phyloP scores from a whole-genome alignment of 2,329 filamentous ascomycete species.

The Aspergillus piperis region DNA sequence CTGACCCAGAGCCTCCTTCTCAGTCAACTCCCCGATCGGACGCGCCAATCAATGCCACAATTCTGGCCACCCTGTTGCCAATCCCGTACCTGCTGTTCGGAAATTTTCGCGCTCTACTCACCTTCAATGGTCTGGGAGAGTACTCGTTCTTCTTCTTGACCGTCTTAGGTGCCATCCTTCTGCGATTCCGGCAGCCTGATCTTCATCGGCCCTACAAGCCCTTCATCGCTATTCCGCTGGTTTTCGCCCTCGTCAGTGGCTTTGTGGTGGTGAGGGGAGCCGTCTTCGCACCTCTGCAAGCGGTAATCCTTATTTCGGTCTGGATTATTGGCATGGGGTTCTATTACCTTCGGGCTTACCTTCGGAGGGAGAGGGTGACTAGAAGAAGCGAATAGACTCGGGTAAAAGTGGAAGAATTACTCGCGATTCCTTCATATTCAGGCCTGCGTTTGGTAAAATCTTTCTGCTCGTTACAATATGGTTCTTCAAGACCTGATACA shows the following conservation, averaged over 20 bases:
- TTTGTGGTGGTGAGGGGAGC: conserved; percentile 18
- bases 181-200: conserved; percentile 19
- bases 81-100: conserved; percentile 19
- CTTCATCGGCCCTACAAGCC: conserved; percentile 20
- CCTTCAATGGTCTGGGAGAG: conserved; percentile 22
- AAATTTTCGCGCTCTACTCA: conserved; percentile 20
- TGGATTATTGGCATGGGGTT: conserved; percentile 15
- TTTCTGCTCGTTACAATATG: neutral
- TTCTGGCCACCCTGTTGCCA: conserved; percentile 16
- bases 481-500: too few species aligned
- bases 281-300: conserved; percentile 17
- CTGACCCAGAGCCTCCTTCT: neutral
- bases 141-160: conserved; percentile 23
- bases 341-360: conserved; percentile 3
- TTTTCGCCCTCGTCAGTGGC: conserved; percentile 17
- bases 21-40: conserved; percentile 7
- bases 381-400: neutral
- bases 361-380: conserved; percentile 8
- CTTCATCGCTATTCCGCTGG: conserved; percentile 7
- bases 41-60: conserved; percentile 19
- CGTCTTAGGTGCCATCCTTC: conserved; percentile 16
- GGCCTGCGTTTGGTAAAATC: too few species aligned
- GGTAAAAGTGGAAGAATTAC: neutral
- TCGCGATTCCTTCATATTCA: too few species aligned
- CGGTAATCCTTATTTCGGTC: conserved; percentile 11